Evolutionary conservation across 331 rosid species (phyloP).

Genomic region (Quercus tomentella): DNA sequence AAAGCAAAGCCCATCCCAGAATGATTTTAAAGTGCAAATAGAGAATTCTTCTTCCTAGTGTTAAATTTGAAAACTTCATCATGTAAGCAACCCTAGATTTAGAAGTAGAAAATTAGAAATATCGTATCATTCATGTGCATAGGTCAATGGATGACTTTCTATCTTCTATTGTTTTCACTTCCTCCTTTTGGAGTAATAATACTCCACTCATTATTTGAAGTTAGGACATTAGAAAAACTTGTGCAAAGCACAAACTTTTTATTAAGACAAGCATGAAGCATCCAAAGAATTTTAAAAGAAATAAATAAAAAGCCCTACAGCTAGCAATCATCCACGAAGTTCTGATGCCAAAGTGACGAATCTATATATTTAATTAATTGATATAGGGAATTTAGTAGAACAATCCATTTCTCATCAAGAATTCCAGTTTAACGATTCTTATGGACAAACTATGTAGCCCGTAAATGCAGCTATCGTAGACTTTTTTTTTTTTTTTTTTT

Average conservation of each 20-base stretch:
- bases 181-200: not conserved
- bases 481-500: constrained; percentile 10
- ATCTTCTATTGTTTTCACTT: not conserved
- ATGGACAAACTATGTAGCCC: constrained; percentile 50
- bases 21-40: too few relatives aligned
- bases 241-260: constrained; percentile 3
- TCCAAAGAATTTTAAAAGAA: not conserved
- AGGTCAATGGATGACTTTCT: constrained; percentile 1
- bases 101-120: not conserved
- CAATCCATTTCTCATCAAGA: constrained; percentile 29
- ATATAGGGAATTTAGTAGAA: constrained; percentile 39
- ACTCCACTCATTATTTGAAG: constrained; percentile 1
- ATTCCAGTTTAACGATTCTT: constrained; percentile 31
- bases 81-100: not conserved
- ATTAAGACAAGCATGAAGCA: constrained; percentile 17
- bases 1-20: not conserved
- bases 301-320: constrained; percentile 25
- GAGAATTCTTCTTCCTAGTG: too few relatives aligned
- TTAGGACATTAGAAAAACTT: constrained; percentile 2
- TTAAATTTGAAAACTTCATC: not conserved
- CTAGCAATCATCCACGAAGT: constrained; percentile 35
- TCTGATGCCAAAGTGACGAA: constrained; percentile 34
- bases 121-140: not conserved
- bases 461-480: constrained; percentile 45
- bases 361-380: constrained; percentile 32